Conservation (phyloP, 2,329 filamentous ascomycete species). For the Scedosporium dehoogii region DNA sequence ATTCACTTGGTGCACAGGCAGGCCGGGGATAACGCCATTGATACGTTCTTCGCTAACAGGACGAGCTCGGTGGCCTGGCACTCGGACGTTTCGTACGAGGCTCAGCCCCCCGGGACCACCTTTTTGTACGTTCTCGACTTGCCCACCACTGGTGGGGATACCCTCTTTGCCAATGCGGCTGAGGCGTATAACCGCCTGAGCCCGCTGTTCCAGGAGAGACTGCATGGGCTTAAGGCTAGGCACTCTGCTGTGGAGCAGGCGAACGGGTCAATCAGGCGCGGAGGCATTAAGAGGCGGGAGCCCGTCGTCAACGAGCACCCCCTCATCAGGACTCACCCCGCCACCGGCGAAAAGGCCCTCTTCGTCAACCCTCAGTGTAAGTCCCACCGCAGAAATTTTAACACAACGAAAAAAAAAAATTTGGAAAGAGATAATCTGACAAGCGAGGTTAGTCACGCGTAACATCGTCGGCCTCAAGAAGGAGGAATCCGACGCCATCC, state of each 20-base stretch:
- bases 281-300: slow-evolving; percentile 64
- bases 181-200: slow-evolving; percentile 76
- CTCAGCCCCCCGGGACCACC: slow-evolving; percentile 80
- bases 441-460: slow-evolving; percentile 39
- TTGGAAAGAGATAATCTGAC: neutral
- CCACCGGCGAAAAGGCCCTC: slow-evolving; percentile 73
- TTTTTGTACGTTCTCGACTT: slow-evolving; percentile 83
- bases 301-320: slow-evolving; percentile 68
- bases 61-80: slow-evolving; percentile 85
- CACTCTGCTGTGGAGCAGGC: slow-evolving; percentile 81
- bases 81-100: slow-evolving; percentile 78
- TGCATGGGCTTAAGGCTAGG: slow-evolving; percentile 71
- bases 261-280: slow-evolving; percentile 53
- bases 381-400: slow-evolving; percentile 16
- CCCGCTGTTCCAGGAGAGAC: slow-evolving; percentile 65
- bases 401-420: neutral
- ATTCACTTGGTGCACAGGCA: slow-evolving; percentile 71
- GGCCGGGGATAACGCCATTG: slow-evolving; percentile 35
- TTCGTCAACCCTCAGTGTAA: slow-evolving; percentile 77
- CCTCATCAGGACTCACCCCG: slow-evolving; percentile 70
- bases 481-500: slow-evolving; percentile 69
- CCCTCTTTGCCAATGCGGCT: slow-evolving; percentile 68
- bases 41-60: slow-evolving; percentile 53
- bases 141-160: slow-evolving; percentile 73
- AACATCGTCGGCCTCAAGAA: slow-evolving; percentile 76